phyloP scores from a whole-genome alignment of 2,329 filamentous ascomycete species.

The Pseudogymnoascus sp. region DNA sequence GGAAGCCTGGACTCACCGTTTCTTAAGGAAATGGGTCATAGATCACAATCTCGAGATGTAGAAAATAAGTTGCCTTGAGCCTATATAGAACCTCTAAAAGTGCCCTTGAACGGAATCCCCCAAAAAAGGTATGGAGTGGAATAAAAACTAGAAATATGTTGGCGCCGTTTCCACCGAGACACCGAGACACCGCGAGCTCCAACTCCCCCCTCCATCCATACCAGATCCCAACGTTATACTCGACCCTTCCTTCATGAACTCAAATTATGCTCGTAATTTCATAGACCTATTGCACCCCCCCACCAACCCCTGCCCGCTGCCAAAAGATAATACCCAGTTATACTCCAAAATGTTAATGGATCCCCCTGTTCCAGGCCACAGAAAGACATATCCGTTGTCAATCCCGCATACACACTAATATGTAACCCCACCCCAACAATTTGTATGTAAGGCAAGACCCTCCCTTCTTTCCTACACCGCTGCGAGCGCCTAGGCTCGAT shows the following conservation, averaged over 20 bases:
- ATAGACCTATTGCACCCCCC: neutral
- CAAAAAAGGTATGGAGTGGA: neutral
- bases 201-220: neutral
- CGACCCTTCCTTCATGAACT: neutral
- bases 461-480: neutral
- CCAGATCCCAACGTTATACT: neutral
- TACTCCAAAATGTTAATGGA: neutral
- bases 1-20: neutral
- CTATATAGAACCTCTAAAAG: neutral
- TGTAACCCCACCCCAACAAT: neutral
- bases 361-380: neutral
- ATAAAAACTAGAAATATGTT: neutral
- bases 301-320: neutral
- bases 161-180: neutral
- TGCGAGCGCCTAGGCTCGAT: neutral
- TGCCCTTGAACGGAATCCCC: neutral
- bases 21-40: neutral
- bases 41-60: neutral
- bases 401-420: slow-evolving; percentile 3
- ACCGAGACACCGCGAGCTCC: neutral
- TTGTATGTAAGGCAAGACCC: neutral
- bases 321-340: slow-evolving; percentile 3
- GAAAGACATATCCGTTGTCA: neutral
- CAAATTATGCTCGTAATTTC: slow-evolving; percentile 1
- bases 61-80: neutral